These are phyloP conservation scores for Pleoardoris graminearum DNA, from an alignment of 2,329 filamentous ascomycete species.

Conservation along the genomic window DNA sequence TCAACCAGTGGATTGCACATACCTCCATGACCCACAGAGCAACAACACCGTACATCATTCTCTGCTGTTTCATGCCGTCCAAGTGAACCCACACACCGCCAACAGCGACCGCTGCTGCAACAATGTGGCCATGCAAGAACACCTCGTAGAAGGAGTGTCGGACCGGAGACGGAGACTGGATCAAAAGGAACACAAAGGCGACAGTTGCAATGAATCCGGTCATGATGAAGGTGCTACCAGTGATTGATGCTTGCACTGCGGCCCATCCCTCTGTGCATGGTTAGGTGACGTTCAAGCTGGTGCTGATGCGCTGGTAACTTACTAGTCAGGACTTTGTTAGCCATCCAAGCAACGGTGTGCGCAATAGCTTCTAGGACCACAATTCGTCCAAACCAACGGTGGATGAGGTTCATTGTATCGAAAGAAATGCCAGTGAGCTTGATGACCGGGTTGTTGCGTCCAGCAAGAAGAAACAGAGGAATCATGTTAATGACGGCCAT, in stretches of 20 bases:
- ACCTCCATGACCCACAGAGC: conserved; percentile 68
- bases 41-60: conserved; percentile 64
- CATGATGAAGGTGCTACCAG: conserved; percentile 54
- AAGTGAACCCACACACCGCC: conserved; percentile 70
- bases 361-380: conserved; percentile 69
- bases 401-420: conserved; percentile 80
- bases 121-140: conserved; percentile 74
- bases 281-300: background rate
- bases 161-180: conserved; percentile 71
- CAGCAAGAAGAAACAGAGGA: conserved; percentile 73
- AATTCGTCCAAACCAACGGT: conserved; percentile 79
- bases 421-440: conserved; percentile 72
- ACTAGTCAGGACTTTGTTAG: conserved; percentile 47
- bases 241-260: conserved; percentile 47
- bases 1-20: conserved; percentile 5
- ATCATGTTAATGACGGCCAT: conserved; percentile 77
- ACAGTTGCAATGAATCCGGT: conserved; percentile 65
- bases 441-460: conserved; percentile 79
- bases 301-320: conserved; percentile 15
- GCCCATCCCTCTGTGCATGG: conserved; percentile 54
- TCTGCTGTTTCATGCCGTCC: conserved; percentile 58
- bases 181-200: conserved; percentile 64
- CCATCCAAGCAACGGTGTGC: conserved; percentile 66
- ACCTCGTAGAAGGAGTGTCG: conserved; percentile 80
- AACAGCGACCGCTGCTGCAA: conserved; percentile 62